phyloP scores from a whole-genome alignment of 176 grass and related monocot species.

The Avena insularis region DNA sequence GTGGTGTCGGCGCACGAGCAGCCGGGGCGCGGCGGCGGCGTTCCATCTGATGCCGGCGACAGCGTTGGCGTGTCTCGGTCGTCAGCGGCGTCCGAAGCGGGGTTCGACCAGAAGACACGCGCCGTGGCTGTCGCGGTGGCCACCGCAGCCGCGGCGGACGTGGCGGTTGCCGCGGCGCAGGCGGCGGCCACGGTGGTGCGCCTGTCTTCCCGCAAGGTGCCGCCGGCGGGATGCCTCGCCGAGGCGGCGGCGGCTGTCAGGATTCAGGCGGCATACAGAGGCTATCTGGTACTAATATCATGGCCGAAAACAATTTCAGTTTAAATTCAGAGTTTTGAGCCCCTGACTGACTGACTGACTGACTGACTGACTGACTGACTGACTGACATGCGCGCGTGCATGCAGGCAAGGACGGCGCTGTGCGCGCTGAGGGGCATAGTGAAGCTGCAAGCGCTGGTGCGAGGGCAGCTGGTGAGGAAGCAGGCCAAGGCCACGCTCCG shows the following conservation, averaged over 20 bases:
- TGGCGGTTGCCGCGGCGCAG: conserved; percentile 62
- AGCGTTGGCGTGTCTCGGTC: neutral
- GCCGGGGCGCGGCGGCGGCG: neutral
- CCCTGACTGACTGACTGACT: neutral
- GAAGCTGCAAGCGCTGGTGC: conserved; percentile 83
- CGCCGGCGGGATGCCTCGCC: conserved; percentile 7
- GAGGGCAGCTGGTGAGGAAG: conserved; percentile 85
- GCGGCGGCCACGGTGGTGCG: conserved; percentile 63
- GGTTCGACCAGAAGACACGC: conserved; percentile 66
- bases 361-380: neutral
- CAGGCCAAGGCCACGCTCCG: conserved; percentile 80
- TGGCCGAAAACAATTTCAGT: neutral
- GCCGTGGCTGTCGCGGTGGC: conserved; percentile 64
- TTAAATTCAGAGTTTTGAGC: neutral
- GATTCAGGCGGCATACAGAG: conserved; percentile 85
- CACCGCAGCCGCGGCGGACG: conserved; percentile 59
- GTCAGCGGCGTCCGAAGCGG: conserved; percentile 3
- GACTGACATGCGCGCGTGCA: neutral
- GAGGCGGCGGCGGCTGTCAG: conserved; percentile 68
- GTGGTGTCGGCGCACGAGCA: neutral
- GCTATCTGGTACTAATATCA: conserved; percentile 63
- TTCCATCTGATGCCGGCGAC: neutral
- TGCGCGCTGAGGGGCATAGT: conserved; percentile 87
- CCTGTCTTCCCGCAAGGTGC: conserved; percentile 37
- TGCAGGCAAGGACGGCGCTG: conserved; percentile 80